These are phyloP conservation scores for Pestalotiopsis fici DNA, from an alignment of 2,329 filamentous ascomycete species.

Conservation along the genomic window DNA sequence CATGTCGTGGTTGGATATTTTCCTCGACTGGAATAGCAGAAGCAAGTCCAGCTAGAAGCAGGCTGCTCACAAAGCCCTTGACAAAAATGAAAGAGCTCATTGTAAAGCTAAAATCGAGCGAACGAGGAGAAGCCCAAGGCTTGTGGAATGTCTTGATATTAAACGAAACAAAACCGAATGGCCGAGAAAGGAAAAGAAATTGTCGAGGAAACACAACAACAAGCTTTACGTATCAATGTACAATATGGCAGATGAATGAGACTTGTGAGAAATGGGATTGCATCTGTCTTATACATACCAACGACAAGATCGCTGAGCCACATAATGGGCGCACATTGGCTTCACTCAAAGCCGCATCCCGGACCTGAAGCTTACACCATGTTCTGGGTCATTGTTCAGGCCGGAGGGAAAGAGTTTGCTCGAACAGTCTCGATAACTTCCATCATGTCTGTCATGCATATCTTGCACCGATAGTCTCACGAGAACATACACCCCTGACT, in stretches of 20 bases:
- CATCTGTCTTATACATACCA: not conserved
- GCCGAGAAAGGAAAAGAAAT: not conserved
- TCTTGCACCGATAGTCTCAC: not conserved
- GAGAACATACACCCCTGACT: not conserved
- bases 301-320: not conserved
- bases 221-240: not conserved
- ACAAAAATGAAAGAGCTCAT: conserved; percentile 10
- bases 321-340: not conserved
- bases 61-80: conserved; percentile 3
- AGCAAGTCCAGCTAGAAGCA: conserved; percentile 8
- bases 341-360: not conserved
- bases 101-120: not conserved
- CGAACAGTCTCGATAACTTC: not conserved
- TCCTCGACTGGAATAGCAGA: not conserved
- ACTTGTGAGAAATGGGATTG: not conserved
- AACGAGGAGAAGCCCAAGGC: not conserved
- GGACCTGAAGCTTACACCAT: not conserved
- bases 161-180: not conserved
- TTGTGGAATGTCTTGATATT: not conserved
- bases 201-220: not conserved
- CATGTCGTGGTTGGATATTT: not conserved
- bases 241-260: not conserved
- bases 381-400: not conserved
- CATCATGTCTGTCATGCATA: not conserved
- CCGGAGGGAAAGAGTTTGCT: not conserved